phyloP scores from a whole-genome alignment of 345 rosid species.

The Gossypium ekmanianum region DNA sequence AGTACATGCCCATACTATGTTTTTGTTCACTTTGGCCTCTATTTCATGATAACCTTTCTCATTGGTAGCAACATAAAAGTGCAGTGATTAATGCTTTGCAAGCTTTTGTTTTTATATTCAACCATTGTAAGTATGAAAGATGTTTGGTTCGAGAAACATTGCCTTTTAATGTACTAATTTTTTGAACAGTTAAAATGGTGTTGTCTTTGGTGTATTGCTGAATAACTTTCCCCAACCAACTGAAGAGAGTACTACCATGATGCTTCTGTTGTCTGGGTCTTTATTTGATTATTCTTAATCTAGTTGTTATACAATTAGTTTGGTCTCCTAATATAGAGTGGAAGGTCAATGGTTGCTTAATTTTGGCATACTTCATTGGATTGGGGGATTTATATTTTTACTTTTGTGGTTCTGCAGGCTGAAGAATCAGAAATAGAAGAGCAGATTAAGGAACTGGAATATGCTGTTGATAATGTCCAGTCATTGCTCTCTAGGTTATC shows the following conservation, averaged over 20 bases:
- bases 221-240: background rate
- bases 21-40: background rate
- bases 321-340: background rate
- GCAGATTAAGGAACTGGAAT: slow-evolving; percentile 51
- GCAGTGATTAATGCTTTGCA: background rate
- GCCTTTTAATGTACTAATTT: background rate
- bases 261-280: slow-evolving; percentile 3
- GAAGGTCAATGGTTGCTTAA: background rate
- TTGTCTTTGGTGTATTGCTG: background rate
- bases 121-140: background rate
- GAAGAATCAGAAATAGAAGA: slow-evolving; percentile 81
- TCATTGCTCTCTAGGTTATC: slow-evolving; percentile 50
- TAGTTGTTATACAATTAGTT: background rate
- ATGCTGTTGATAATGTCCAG: slow-evolving; percentile 50
- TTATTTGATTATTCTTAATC: background rate
- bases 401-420: slow-evolving; percentile 46
- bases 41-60: background rate
- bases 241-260: background rate
- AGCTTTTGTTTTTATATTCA: background rate
- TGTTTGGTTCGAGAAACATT: background rate
- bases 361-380: background rate
- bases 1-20: background rate
- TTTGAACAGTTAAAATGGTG: background rate
- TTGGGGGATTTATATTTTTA: slow-evolving; percentile 11
- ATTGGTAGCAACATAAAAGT: background rate